Conservation (phyloP, 2,329 filamentous ascomycete genomes). For the Penicillium sp. region DNA sequence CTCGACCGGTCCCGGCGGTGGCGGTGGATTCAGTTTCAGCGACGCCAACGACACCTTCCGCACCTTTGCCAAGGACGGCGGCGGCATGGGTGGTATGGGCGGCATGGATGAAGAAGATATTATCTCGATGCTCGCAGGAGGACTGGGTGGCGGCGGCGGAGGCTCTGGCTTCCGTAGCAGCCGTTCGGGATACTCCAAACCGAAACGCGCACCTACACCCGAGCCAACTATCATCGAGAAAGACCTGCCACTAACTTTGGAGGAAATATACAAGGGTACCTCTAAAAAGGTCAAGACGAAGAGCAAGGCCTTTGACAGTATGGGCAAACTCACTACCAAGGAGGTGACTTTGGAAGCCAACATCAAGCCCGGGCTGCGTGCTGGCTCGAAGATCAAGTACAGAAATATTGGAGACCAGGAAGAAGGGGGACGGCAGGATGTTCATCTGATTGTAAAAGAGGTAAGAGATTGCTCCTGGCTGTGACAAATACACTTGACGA, state of each 20-base stretch:
- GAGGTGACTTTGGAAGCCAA: slow-evolving; percentile 92
- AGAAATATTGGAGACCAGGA: slow-evolving; percentile 97
- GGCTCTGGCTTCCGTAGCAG: slow-evolving; percentile 35
- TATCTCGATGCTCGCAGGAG: slow-evolving; percentile 52
- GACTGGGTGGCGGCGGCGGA: slow-evolving; percentile 38
- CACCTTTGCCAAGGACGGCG: slow-evolving; percentile 69
- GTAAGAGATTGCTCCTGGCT: slow-evolving; percentile 53
- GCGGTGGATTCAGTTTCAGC: slow-evolving; percentile 77
- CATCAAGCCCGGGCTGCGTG: slow-evolving; percentile 93
- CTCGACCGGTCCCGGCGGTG: slow-evolving; percentile 49
- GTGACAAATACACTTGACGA: background rate
- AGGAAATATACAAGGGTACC: slow-evolving; percentile 82
- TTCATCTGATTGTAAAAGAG: slow-evolving; percentile 94
- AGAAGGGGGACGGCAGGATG: slow-evolving; percentile 90
- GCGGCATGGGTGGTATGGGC: slow-evolving; percentile 45
- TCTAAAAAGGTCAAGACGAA: slow-evolving; percentile 99
- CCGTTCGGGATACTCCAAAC: slow-evolving; percentile 27
- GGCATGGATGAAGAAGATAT: slow-evolving; percentile 57
- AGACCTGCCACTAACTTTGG: slow-evolving; percentile 74
- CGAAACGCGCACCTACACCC: slow-evolving; percentile 57
- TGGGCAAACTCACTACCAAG: slow-evolving; percentile 79
- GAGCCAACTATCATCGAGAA: slow-evolving; percentile 91
- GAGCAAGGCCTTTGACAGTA: slow-evolving; percentile 84
- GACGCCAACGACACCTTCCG: slow-evolving; percentile 81
- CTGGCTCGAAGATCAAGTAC: slow-evolving; percentile 98